Conservation (phyloP, 805 yeast species). For the Pichia gijzeniarum region DNA sequence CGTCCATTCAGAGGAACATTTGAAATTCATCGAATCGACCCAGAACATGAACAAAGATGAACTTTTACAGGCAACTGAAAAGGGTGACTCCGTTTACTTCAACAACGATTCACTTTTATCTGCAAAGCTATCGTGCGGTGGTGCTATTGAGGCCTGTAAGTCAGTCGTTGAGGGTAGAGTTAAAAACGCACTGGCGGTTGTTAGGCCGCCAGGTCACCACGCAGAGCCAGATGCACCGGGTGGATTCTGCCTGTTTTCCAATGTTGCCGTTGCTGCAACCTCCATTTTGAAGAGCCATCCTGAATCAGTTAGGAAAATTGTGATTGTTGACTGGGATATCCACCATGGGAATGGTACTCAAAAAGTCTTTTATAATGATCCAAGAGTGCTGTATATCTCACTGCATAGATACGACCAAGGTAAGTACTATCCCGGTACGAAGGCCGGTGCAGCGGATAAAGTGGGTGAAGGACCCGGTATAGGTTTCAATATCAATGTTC, state of each 20-base stretch:
- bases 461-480: conserved; percentile 83
- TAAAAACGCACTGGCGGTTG: conserved; percentile 88
- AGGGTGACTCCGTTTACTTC: conserved; percentile 91
- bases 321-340: conserved; percentile 94
- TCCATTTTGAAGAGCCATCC: conserved; percentile 77
- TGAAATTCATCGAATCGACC: conserved; percentile 68
- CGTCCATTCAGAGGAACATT: conserved; percentile 80
- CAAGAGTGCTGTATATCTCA: conserved; percentile 84
- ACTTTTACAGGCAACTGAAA: conserved; percentile 75
- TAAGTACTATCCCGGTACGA: conserved; percentile 88
- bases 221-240: conserved; percentile 98
- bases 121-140: conserved; percentile 93
- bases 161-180: conserved; percentile 93
- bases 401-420: conserved; percentile 91
- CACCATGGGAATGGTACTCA: conserved; percentile 99
- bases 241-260: conserved; percentile 92
- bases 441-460: conserved; percentile 73
- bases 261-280: conserved; percentile 95
- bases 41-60: conserved; percentile 71
- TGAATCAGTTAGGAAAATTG: conserved; percentile 76
- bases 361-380: conserved; percentile 82
- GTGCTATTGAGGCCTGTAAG: conserved; percentile 91
- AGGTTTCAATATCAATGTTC: conserved; percentile 85
- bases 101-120: conserved; percentile 84
- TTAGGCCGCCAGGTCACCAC: conserved; percentile 99